A percentile compares a stretch with the other conserved stretches of the same genome.
phyloP scores from a whole-genome alignment of 768 basidiomycete species.

The Hygrophorus pudorinus region DNA sequence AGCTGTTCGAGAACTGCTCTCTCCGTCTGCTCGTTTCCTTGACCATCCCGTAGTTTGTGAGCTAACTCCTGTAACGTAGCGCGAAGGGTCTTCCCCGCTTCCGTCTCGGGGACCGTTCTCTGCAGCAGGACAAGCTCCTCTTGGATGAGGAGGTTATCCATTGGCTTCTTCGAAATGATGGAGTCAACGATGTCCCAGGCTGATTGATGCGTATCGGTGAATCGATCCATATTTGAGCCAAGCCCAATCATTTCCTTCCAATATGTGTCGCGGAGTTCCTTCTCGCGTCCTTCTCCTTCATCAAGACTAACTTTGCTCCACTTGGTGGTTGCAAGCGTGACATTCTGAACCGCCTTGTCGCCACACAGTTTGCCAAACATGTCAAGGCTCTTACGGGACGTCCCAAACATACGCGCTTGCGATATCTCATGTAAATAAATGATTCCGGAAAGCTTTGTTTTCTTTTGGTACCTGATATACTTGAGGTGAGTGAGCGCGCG shows the following conservation, averaged over 20 bases:
- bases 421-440: slow-evolving; percentile 22
- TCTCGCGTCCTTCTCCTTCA: slow-evolving; percentile 4
- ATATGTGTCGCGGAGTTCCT: slow-evolving; percentile 3
- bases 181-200: slow-evolving; percentile 5
- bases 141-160: slow-evolving; percentile 5
- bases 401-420: slow-evolving; percentile 31
- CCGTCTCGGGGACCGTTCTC: slow-evolving; percentile 6
- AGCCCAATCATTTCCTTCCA: slow-evolving; percentile 7
- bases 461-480: slow-evolving; percentile 15
- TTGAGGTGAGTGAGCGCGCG: background rate
- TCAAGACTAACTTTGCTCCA: slow-evolving; percentile 28
- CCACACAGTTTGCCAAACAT: slow-evolving; percentile 42
- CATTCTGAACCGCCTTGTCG: slow-evolving; percentile 30
- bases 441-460: slow-evolving; percentile 20
- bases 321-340: slow-evolving; percentile 40
- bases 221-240: slow-evolving; percentile 1
- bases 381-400: slow-evolving; percentile 34
- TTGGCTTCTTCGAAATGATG: background rate
- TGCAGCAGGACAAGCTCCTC: slow-evolving; percentile 7
- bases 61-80: slow-evolving; percentile 4
- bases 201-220: slow-evolving; percentile 3
- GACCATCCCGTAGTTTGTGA: slow-evolving; percentile 4
- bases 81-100: slow-evolving; percentile 5
- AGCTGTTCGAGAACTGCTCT: slow-evolving; percentile 6
- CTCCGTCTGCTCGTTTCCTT: slow-evolving; percentile 2